These are phyloP conservation scores for Pezicula radicicola DNA, from an alignment of 2,329 filamentous ascomycete species.

Conservation along the genomic window DNA sequence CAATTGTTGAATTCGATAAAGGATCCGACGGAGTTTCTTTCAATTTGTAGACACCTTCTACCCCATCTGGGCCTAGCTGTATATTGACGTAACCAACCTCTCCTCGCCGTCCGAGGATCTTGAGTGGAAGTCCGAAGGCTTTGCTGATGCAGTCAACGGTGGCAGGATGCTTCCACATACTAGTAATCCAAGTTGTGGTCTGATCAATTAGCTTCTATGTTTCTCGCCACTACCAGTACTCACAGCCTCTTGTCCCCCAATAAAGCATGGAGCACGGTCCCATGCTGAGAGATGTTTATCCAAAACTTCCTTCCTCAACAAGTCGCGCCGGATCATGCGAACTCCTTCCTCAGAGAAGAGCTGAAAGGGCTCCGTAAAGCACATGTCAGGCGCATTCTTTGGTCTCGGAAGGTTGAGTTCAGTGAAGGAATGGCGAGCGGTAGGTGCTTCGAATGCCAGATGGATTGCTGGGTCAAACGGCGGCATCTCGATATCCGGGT, in stretches of 20 bases:
- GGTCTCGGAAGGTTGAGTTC: conserved; percentile 7
- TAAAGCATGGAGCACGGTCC: conserved; percentile 8
- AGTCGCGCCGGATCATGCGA: conserved; percentile 7
- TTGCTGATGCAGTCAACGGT: conserved; percentile 6
- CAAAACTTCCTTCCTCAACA: conserved; percentile 9
- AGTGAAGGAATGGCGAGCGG: conserved; percentile 6
- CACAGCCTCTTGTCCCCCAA: conserved; percentile 7
- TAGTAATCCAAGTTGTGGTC: conserved; percentile 8
- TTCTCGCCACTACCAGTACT: background rate
- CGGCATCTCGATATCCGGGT: background rate
- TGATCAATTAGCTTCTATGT: conserved; percentile 1
- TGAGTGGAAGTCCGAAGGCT: conserved; percentile 11
- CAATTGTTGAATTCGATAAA: background rate
- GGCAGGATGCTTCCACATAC: conserved; percentile 11
- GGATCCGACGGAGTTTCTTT: conserved; percentile 7
- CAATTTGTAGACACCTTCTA: conserved; percentile 7
- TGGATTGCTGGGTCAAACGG: conserved; percentile 11
- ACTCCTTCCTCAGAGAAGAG: conserved; percentile 12
- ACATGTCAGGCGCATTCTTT: conserved; percentile 7
- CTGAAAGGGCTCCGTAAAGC: conserved; percentile 11
- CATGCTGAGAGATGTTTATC: conserved; percentile 9
- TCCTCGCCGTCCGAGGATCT: conserved; percentile 4
- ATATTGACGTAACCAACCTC: conserved; percentile 13
- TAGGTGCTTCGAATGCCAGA: conserved; percentile 7
- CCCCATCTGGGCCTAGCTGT: conserved; percentile 8